phyloP scores from a whole-genome alignment of 2,329 filamentous ascomycete species.

The Volutella citrinella region DNA sequence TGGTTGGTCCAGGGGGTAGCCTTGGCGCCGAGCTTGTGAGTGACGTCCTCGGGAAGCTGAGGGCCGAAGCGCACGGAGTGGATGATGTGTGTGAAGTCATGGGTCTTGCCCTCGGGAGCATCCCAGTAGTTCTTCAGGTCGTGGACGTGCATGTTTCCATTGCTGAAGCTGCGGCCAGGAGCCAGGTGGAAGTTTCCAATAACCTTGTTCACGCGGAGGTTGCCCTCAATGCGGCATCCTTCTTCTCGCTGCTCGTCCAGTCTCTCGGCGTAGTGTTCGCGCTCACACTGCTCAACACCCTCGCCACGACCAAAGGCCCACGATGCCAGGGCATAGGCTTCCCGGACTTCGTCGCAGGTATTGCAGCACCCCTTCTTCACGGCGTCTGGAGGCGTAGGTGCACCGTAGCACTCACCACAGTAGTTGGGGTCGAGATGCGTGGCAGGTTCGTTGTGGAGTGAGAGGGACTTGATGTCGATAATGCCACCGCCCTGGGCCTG shows the following conservation, averaged over 20 bases:
- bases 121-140: conserved; percentile 96
- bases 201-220: conserved; percentile 94
- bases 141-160: conserved; percentile 95
- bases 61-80: conserved; percentile 92
- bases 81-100: conserved; percentile 87
- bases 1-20: conserved; percentile 75
- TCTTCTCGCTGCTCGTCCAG: conserved; percentile 85
- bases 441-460: conserved; percentile 64
- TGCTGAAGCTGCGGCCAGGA: conserved; percentile 92
- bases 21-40: conserved; percentile 53
- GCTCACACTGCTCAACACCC: conserved; percentile 89
- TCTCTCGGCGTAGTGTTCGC: conserved; percentile 89
- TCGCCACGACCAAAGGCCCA: conserved; percentile 96
- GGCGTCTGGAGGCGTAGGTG: conserved; percentile 66
- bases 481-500: conserved; percentile 70
- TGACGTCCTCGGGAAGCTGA: conserved; percentile 73
- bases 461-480: conserved; percentile 67
- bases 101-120: conserved; percentile 61
- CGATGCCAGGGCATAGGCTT: conserved; percentile 83
- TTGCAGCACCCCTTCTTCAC: conserved; percentile 90
- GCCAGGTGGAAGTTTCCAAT: conserved; percentile 98
- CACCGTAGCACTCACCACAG: conserved; percentile 92
- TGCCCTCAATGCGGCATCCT: conserved; percentile 91
- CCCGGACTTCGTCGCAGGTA: conserved; percentile 93
- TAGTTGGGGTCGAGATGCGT: conserved; percentile 85